Base-by-base conservation (phyloP, 768 basidiomycete genomes). In the Pisolithus microcarpus region DNA sequence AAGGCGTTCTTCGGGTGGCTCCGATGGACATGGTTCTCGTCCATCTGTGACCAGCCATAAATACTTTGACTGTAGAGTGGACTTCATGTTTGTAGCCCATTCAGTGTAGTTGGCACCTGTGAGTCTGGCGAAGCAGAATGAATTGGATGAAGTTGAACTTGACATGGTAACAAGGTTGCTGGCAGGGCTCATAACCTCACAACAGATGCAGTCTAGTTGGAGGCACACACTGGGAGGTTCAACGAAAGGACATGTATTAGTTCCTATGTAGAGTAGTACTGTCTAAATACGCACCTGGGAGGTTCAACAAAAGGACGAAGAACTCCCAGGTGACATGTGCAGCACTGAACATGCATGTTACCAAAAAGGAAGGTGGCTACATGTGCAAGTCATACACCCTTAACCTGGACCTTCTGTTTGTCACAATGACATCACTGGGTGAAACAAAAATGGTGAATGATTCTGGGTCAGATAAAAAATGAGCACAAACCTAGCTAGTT, bases 51-150 rank as follows among this genome's bases (percentile, higher is more conserved):
- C 40, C 9, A 52, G 36, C 51, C 51, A 52, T 10, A 52, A 30
- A 24, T 51, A 52, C 46, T 49, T 48, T 19, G 51, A 44, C 39
- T 52, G 51, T 19, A 52, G 50, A 19, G 49, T 15, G 11, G 50
- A 48, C 23, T 52, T 30, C n/a, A 42, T 42, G 40, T 52, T 45
- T 7, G 38, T 47, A 10, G 45, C 28, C 51, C 51, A 52, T 5
- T 52, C 51, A 6, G 51, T 23, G 31, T 52, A 52, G 37, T 52
- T 52, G 6, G 36, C 19, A 44, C 45, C 51, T 7, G n/a, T 23
- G 45, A 47, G 45, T 37, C 45, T 52, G 45, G 51, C 5, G 19
- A 52, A 52, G 18, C 21, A 36, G 24, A 52, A 52, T 7, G 45
- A 42, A 38, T 52, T 19, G 7, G 44, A 26, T 6, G 44, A 52